Evolutionary conservation across 1,139 yeast genomes (phyloP).

Genomic region (Zhuliangozyma parablackwelliae): DNA sequence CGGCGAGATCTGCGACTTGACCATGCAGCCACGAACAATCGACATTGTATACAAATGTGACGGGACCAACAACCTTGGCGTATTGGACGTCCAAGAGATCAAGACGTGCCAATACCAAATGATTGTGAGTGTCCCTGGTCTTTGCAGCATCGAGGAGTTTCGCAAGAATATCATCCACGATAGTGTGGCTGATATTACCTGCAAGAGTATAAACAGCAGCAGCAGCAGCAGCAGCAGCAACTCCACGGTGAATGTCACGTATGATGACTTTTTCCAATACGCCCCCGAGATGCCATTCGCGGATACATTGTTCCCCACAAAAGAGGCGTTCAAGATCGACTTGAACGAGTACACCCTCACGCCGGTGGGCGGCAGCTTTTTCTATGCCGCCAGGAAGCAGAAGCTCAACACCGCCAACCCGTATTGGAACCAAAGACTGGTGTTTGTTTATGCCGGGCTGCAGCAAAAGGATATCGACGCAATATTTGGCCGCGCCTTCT

Average conservation of each 20-base stretch:
- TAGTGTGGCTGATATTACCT: constrained; percentile 35
- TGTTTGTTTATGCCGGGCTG: constrained; percentile 23
- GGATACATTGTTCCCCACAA: constrained; percentile 16
- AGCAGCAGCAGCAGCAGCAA: constrained; percentile 6
- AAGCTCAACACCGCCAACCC: constrained; percentile 9
- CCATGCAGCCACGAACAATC: constrained; percentile 55
- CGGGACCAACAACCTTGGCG: constrained; percentile 29
- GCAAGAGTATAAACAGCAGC: constrained; percentile 28
- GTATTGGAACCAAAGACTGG: constrained; percentile 20
- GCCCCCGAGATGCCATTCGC: constrained; percentile 4
- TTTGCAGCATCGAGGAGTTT: constrained; percentile 55
- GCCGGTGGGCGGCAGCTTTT: constrained; percentile 33
- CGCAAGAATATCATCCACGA: constrained; percentile 33
- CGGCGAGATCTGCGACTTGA: constrained; percentile 75
- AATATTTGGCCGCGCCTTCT: constrained; percentile 18
- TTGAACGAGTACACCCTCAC: constrained; percentile 20
- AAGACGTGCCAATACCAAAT: constrained; percentile 70
- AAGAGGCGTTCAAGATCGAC: constrained; percentile 20
- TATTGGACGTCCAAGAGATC: constrained; percentile 52
- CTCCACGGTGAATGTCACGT: constrained; percentile 7
- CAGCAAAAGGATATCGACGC: constrained; percentile 15
- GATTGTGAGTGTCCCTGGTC: constrained; percentile 51
- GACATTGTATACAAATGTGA: constrained; percentile 71
- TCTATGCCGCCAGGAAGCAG: constrained; percentile 18
- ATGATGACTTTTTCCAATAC: constrained; percentile 10